Conservation (phyloP, 163 green algal species). For the Scenedesmus sp. region DNA sequence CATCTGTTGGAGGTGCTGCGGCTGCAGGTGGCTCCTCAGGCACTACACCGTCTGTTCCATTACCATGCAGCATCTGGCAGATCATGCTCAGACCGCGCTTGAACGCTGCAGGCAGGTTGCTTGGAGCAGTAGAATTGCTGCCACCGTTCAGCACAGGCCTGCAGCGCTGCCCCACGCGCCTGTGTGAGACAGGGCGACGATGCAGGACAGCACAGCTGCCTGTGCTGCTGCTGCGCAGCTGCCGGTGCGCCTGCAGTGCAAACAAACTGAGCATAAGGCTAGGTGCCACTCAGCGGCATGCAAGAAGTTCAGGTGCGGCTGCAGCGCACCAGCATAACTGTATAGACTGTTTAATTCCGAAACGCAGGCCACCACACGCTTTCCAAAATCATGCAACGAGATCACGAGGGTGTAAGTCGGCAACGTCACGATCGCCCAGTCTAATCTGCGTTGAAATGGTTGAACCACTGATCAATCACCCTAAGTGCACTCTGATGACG, state of each 20-base stretch:
- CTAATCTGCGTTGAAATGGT: too few species aligned
- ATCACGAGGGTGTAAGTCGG: not conserved
- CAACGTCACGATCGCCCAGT: not conserved
- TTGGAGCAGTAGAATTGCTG: slow-evolving; percentile 14
- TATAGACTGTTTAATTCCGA: not conserved
- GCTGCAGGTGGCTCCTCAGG: not conserved
- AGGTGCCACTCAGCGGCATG: not conserved
- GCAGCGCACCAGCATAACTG: not conserved
- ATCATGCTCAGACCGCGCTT: slow-evolving; percentile 45
- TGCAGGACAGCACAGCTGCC: not conserved
- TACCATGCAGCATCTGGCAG: slow-evolving; percentile 48
- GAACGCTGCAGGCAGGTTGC: slow-evolving; percentile 42
- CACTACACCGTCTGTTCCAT: not conserved
- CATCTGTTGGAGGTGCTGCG: not conserved
- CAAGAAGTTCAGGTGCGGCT: not conserved
- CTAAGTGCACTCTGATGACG: not conserved
- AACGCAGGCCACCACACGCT: not conserved
- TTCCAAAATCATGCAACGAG: not conserved
- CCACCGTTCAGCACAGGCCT: slow-evolving; percentile 33
- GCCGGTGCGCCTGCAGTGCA: slow-evolving; percentile 1
- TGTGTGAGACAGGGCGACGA: slow-evolving; percentile 5
- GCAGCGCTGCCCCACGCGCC: slow-evolving; percentile 9
- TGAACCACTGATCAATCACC: too few species aligned
- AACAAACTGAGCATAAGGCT: not conserved
- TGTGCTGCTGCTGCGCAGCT: slow-evolving; percentile 16